Base-by-base conservation (phyloP, 352 stramenopile species). In the Phytophthora pseudosyringae region DNA sequence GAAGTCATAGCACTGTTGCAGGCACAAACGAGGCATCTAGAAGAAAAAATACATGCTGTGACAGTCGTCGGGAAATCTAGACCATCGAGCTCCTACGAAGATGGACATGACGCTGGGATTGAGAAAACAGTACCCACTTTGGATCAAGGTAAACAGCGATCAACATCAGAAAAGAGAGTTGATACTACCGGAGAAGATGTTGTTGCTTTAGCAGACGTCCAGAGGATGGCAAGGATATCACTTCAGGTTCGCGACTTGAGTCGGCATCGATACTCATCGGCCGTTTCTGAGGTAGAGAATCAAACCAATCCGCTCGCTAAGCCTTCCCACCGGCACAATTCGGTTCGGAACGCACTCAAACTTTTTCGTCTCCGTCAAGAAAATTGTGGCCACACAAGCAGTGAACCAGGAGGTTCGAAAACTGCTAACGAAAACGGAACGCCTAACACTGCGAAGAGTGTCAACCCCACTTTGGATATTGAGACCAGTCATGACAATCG, bases 341-440 rank as follows among this genome's bases (percentile, higher is more conserved):
- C 75, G n/a, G 62, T 81, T 50, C 64, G 69, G 18, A 90, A 88
- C 15, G 76, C 77, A 7, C 61, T 90, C 18, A 86, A 78, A 41
- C 67, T 90, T 10, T 70, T 90, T 40, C 80, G 71, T 45, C 64
- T 90, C 2, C 67, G 75, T 6, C 83, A 86, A 47, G 63, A 80
- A 32, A 69, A 51, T 8, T 35, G 25, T 25, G 38, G 18, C 9
- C 13, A 53, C 7, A 1, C 32, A 25, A 32, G 35, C 9, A 46
- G 47, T 13, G 54, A 59, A 13, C 26, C 38, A 7, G 39, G n/a
- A 18, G 48, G 41, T 32, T 58, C 29, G 25, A 25, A 12, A 7
- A 18, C 13, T 36, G n/a, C n/a, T 10, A 49, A 40, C 39, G 36
- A 29, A 48, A 52, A 31, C 25, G 43, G 32, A 36, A 18, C 10